Evolutionary conservation across 164 flowering plant species (phyloP).

Genomic region (Annona cherimola): DNA sequence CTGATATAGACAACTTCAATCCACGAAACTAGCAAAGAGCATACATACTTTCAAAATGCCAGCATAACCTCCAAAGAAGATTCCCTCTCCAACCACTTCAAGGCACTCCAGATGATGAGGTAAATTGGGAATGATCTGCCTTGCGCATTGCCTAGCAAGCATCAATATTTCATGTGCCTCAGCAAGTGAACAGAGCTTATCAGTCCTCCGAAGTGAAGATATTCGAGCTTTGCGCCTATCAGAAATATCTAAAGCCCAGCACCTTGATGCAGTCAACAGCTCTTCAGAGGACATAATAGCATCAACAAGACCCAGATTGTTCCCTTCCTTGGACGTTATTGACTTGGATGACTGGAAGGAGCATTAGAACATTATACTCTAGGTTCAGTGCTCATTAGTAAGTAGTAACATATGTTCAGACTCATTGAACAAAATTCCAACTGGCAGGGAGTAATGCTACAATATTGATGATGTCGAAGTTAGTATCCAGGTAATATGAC

Average conservation of each 20-base stretch:
- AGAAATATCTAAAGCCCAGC: conserved; percentile 86
- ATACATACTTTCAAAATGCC: conserved; percentile 69
- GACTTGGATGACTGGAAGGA: conserved; percentile 61
- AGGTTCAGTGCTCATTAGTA: neutral
- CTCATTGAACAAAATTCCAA: neutral
- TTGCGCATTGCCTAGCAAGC: conserved; percentile 60
- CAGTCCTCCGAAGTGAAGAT: conserved; percentile 69
- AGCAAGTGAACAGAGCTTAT: conserved; percentile 68
- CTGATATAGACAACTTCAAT: neutral
- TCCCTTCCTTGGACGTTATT: conserved; percentile 83
- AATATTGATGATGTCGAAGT: neutral
- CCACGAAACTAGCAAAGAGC: neutral
- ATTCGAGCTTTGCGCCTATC: conserved; percentile 79
- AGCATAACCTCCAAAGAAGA: conserved; percentile 80
- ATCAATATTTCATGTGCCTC: conserved; percentile 64
- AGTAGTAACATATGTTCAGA: neutral
- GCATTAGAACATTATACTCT: neutral
- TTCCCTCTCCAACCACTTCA: conserved; percentile 82
- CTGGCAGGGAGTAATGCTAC: neutral
- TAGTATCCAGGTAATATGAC: neutral
- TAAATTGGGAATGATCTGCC: conserved; percentile 61
- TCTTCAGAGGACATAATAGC: conserved; percentile 66
- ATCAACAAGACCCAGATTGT: conserved; percentile 85
- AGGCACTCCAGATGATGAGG: conserved; percentile 90
- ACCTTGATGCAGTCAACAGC: conserved; percentile 59